Percentiles rank a stretch among this genome's conserved stretches.
Evolutionary conservation across 768 basidiomycete genomes (phyloP).

Genomic region (Nidula microcarpa): DNA sequence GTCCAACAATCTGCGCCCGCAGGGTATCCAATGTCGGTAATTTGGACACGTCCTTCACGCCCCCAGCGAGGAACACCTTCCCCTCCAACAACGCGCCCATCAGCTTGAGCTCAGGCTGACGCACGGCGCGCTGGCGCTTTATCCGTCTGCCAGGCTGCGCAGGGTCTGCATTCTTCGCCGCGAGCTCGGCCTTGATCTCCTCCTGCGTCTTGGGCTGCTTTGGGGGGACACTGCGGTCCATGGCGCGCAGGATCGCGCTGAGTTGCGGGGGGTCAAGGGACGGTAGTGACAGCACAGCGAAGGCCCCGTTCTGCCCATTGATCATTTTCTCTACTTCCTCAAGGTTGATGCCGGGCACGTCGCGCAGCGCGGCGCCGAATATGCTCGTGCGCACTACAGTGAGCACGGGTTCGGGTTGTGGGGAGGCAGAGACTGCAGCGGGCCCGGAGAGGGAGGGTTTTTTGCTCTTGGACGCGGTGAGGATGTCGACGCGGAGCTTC

Average conservation of each 20-base stretch:
- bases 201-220: conserved; percentile 50
- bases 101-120: conserved; percentile 65
- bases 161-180: conserved; percentile 59
- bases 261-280: conserved; percentile 72
- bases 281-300: conserved; percentile 65
- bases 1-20: conserved; percentile 79
- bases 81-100: conserved; percentile 82
- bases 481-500: conserved; percentile 67
- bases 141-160: conserved; percentile 67
- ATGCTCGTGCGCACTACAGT: conserved; percentile 75
- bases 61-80: conserved; percentile 56
- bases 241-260: conserved; percentile 58
- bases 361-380: conserved; percentile 73
- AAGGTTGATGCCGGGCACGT: conserved; percentile 49
- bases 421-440: conserved; percentile 19
- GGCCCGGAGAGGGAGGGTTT: conserved; percentile 34
- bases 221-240: conserved; percentile 64
- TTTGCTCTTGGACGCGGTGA: conserved; percentile 46
- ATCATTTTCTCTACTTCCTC: conserved; percentile 50
- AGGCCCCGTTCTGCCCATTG: conserved; percentile 51
- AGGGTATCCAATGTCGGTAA: conserved; percentile 78
- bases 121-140: conserved; percentile 51
- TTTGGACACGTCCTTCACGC: conserved; percentile 61
- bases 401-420: conserved; percentile 45
- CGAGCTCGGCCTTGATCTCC: conserved; percentile 44